Conservation (phyloP, 2,329 filamentous ascomycete genomes). For the Didymella exigua region DNA sequence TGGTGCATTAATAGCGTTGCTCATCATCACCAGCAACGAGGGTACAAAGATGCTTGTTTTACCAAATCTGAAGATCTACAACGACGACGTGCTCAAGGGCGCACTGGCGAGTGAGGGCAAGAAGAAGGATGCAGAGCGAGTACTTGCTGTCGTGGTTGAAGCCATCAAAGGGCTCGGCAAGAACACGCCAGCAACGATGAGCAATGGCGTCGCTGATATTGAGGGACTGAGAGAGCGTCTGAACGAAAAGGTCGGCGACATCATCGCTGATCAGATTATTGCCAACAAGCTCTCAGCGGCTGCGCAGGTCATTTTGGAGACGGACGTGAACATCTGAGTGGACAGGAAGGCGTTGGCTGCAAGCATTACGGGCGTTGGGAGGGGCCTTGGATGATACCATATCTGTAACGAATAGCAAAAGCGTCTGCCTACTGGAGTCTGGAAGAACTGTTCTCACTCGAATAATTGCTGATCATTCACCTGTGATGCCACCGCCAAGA, state of each 20-base stretch:
- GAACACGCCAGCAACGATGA: conserved; percentile 44
- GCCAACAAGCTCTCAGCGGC: conserved; percentile 43
- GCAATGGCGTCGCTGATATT: conserved; percentile 50
- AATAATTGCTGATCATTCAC: conserved; percentile 4
- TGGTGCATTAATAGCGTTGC: conserved; percentile 81
- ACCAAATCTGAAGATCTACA: conserved; percentile 68
- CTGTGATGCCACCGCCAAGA: conserved; percentile 18
- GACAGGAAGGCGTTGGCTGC: background rate
- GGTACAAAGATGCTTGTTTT: conserved; percentile 68
- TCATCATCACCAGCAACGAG: conserved; percentile 73
- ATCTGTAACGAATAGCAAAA: conserved; percentile 19
- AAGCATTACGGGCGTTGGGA: conserved; percentile 19
- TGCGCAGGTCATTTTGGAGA: conserved; percentile 33
- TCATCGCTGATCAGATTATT: conserved; percentile 50
- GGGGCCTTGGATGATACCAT: conserved; percentile 21
- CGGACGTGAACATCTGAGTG: conserved; percentile 27
- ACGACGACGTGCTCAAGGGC: conserved; percentile 63
- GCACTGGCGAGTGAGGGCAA: conserved; percentile 57
- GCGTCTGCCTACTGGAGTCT: background rate
- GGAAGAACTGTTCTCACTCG: conserved; percentile 3
- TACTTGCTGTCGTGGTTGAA: conserved; percentile 62
- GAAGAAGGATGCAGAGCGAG: conserved; percentile 64
- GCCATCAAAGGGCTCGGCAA: conserved; percentile 61
- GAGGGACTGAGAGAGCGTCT: conserved; percentile 50
- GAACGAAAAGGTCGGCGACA: conserved; percentile 52